A percentile compares a stretch with the other conserved stretches of the same genome.
Evolutionary conservation across 352 stramenopile genomes (phyloP).

Genomic region (Globisporangium nunn): DNA sequence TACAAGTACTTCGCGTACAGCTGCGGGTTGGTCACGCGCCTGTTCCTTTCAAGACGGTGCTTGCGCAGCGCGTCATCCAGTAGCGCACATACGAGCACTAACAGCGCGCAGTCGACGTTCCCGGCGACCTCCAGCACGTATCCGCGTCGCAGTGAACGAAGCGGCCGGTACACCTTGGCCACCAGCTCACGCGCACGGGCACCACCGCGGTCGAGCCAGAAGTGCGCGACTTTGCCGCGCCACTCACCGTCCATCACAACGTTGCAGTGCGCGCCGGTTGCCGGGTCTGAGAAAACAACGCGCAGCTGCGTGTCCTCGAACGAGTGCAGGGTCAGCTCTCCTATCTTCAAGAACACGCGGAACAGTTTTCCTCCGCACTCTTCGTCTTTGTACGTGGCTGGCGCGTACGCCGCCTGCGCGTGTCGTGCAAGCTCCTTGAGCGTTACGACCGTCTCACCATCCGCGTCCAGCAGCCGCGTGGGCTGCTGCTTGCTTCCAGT

Average conservation of each 20-base stretch:
- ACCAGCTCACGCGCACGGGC: background rate
- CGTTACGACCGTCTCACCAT: too few species aligned
- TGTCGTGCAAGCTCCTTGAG: too few species aligned
- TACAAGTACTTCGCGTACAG: too few species aligned
- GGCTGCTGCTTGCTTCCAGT: too few species aligned
- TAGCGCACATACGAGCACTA: background rate
- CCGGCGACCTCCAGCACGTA: slow-evolving; percentile 5
- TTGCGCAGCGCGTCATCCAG: background rate
- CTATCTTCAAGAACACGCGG: background rate
- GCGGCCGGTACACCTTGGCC: background rate
- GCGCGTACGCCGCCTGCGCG: too few species aligned
- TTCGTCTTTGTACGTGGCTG: background rate
- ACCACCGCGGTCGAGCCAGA: background rate
- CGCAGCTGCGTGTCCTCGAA: background rate
- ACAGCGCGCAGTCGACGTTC: slow-evolving; percentile 1
- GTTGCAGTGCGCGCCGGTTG: slow-evolving; percentile 2
- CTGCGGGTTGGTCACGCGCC: too few species aligned
- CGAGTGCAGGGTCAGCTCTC: background rate
- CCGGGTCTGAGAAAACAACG: background rate
- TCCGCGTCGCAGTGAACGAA: background rate
- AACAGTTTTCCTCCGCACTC: background rate
- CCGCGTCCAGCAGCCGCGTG: too few species aligned
- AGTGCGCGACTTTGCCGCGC: background rate
- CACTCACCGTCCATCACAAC: slow-evolving; percentile 5
- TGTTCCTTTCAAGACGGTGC: too few species aligned